Evolutionary conservation across 768 basidiomycete species (phyloP), one percentile per base, ranked within the genome.

Genomic region (Lactifluus rugatus): DNA sequence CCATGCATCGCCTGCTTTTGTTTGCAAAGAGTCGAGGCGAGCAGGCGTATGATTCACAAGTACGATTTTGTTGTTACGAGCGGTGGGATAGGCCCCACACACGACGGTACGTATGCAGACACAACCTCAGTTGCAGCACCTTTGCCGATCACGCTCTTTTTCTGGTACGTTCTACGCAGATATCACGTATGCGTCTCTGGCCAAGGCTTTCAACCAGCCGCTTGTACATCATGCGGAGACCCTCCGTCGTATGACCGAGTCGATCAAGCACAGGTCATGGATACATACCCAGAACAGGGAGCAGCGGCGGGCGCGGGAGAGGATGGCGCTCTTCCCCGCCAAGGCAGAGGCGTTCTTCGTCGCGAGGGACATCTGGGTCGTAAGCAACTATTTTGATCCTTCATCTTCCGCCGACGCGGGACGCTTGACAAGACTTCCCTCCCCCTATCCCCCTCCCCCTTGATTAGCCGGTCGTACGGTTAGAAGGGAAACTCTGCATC

Each of bases 61-160:
- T 94, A 93, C 69, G 94, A 96, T 69, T 84, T 93, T 65, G 93
- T 96, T 28, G 78, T 97, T 53, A 94, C 91, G 0, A 85, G 83
- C 13, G 93, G 94, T 1, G 93, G 94, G 0, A 92, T 96, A 54
- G 92, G 92, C 0, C 89, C 91, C 2, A 94, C 91, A 13, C 90
- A 93, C 66, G 91, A 91, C 66, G 89, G 28, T 31, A 31, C 5
- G 89, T 88, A 62, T 56, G 78, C 69, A 21, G 34, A 11, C 34
- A 11, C 17, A 3, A 23, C 36, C 14, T 16, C 13, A 21, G 36
- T 45, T 31, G 16, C 21, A 21, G 37, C 26, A 16, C 37, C 11
- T 5, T 17, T 16, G 17, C 44, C 26, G 45, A 34, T 25, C 28
- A 34, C 16, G 14, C 31, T 7, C n/a, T n/a, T n/a, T 6, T 42